Base-by-base conservation (phyloP, 2,329 filamentous ascomycete genomes). In the Didymella keratinophila region DNA sequence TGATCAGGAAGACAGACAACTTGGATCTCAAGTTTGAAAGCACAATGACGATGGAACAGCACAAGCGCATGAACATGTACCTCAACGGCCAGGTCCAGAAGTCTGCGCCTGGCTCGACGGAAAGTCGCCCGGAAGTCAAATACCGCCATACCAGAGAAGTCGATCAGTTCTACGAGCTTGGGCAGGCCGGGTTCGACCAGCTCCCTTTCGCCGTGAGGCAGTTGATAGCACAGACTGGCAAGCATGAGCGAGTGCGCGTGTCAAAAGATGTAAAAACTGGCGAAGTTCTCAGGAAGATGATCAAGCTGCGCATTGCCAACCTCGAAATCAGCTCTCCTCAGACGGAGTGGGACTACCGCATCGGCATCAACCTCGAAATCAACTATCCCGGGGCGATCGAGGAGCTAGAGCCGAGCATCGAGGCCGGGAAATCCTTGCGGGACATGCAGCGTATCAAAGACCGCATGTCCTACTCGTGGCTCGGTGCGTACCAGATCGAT, bases 331-430 rank as follows among this genome's bases (percentile, higher is more conserved):
- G 90, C 77, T 90, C 92, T 67, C 94, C 95, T 0, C 81, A 82
- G 48, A 86, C 85, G 9, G 86, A 87, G 3, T 91, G 97, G 71
- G 95, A 99, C 78, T 97, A 93, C 78, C 91, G 95, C 11, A 89
- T 99, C 66, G 96, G 92, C 69, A 88, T 99, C 71, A 98, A 97
- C 72, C 84, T 99, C 2, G 96, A 99, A 86, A 93, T 96, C 86
- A 85, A 89, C 52, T 96, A 89, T 81, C 73, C 78, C 3, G 92
- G 93, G 23, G 82, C 86, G 1, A 70, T 90, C 0, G 82, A 87
- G 8, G 79, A 80, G 21, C 76, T 87, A 2, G 74, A 79, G 0
- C 76, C 81, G 3, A 69, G 75, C 12, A 69, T 74, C 9, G 81
- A 83, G 23, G 65, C 69, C 10, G 79, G 79, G 4, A 74, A 79